These are phyloP conservation scores for Alternaria angustiovoidea DNA, from an alignment of 2,329 filamentous ascomycete species.

Conservation along the genomic window DNA sequence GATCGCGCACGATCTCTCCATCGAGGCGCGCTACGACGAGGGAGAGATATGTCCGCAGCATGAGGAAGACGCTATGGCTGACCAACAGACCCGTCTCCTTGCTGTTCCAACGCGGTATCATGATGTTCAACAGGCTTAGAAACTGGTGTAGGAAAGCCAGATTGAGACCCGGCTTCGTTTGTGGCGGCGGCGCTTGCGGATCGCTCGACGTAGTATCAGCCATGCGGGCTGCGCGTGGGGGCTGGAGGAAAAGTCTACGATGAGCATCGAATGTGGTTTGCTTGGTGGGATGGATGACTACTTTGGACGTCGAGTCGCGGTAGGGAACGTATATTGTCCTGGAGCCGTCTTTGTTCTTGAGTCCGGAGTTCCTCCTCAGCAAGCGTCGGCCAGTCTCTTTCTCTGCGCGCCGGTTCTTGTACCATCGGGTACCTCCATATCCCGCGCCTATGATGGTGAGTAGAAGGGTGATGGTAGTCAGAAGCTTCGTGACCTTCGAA, in stretches of 20 bases:
- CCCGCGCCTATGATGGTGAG: constrained; percentile 80
- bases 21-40: constrained; percentile 91
- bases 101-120: constrained; percentile 94
- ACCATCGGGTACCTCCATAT: constrained; percentile 81
- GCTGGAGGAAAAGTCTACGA: constrained; percentile 88
- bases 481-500: constrained; percentile 74
- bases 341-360: constrained; percentile 93
- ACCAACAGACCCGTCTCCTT: constrained; percentile 92
- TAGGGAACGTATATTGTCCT: constrained; percentile 95
- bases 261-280: constrained; percentile 96
- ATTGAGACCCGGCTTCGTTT: constrained; percentile 93
- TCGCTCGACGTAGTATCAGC: constrained; percentile 64
- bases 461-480: constrained; percentile 78
- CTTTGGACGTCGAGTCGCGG: constrained; percentile 85
- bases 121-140: constrained; percentile 92
- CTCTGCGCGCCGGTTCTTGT: constrained; percentile 76
- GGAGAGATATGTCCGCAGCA: constrained; percentile 92
- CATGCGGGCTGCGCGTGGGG: constrained; percentile 81
- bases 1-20: constrained; percentile 92
- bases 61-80: constrained; percentile 87
- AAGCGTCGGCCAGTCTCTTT: constrained; percentile 83
- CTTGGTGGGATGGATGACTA: constrained; percentile 90
- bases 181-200: constrained; percentile 78
- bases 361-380: constrained; percentile 87
- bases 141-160: constrained; percentile 97